These are phyloP conservation scores for Penicillium nucicola DNA, from an alignment of 495 filamentous ascomycete genomes.

Conservation along the genomic window DNA sequence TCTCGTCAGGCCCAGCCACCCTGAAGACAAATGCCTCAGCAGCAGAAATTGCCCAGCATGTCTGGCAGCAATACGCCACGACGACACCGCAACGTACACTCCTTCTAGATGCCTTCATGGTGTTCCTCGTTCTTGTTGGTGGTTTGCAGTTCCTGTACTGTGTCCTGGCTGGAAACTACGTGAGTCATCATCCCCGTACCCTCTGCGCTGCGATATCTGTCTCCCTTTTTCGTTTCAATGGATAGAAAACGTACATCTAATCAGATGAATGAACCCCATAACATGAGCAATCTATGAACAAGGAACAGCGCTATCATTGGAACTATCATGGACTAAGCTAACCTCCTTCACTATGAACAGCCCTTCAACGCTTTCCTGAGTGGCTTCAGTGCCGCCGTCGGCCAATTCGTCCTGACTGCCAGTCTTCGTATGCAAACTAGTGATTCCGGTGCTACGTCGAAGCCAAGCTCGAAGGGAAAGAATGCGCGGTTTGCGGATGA, in stretches of 20 bases:
- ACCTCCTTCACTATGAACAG: constrained; percentile 39
- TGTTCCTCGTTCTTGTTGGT: constrained; percentile 80
- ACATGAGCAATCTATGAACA: neutral
- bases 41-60: constrained; percentile 48
- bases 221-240: no score
- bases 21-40: constrained; percentile 45
- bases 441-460: constrained; percentile 9
- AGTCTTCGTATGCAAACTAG: constrained; percentile 87
- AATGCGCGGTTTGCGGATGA: constrained; percentile 27
- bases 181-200: constrained; percentile 40
- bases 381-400: constrained; percentile 91
- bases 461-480: constrained; percentile 34
- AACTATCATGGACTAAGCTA: neutral
- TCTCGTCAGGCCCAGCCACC: constrained; percentile 42
- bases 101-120: constrained; percentile 90
- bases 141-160: constrained; percentile 93
- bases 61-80: constrained; percentile 73
- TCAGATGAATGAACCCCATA: neutral
- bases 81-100: constrained; percentile 86
- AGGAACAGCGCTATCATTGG: neutral
- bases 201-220: no score
- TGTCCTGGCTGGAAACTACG: constrained; percentile 89
- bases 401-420: constrained; percentile 95
- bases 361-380: constrained; percentile 98
- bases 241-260: no score